Conservation (phyloP, 202 grass and related monocot genomes). For the Panicum virgatum region DNA sequence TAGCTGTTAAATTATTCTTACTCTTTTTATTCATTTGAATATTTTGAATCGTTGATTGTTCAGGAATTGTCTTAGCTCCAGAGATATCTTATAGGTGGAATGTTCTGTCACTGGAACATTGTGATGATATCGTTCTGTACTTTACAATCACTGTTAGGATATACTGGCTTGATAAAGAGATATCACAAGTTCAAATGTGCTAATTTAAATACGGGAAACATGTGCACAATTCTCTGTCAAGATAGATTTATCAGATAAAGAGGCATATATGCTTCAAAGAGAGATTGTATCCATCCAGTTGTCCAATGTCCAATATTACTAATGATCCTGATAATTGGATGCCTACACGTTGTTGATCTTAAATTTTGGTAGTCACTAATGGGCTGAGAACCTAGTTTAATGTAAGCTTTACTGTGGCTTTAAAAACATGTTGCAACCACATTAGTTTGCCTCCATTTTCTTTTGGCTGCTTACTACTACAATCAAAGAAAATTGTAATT, state of each 20-base stretch:
- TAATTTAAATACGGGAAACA: not conserved
- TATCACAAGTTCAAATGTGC: not conserved
- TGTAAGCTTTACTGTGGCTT: not conserved
- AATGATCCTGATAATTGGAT: not conserved
- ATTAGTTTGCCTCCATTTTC: not conserved
- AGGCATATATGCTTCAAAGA: not conserved
- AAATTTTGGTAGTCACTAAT: not conserved
- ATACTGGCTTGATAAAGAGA: not conserved
- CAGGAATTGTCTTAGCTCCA: not conserved
- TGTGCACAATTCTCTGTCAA: not conserved
- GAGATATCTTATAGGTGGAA: not conserved
- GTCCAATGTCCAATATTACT: not conserved
- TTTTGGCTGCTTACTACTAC: not conserved
- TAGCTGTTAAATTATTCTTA: not conserved
- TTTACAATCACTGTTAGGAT: not conserved
- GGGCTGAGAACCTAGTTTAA: not conserved
- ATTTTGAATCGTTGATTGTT: not conserved
- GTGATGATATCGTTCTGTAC: not conserved
- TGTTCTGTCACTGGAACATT: not conserved
- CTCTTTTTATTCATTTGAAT: not conserved
- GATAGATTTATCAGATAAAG: not conserved
- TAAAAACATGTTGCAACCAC: not conserved
- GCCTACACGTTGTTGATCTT: not conserved
- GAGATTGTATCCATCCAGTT: conserved; percentile 1
- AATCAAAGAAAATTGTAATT: not conserved